Evolutionary conservation across 1,284 basidiomycete species (phyloP).

Genomic region (Leucoagaricus sp.): DNA sequence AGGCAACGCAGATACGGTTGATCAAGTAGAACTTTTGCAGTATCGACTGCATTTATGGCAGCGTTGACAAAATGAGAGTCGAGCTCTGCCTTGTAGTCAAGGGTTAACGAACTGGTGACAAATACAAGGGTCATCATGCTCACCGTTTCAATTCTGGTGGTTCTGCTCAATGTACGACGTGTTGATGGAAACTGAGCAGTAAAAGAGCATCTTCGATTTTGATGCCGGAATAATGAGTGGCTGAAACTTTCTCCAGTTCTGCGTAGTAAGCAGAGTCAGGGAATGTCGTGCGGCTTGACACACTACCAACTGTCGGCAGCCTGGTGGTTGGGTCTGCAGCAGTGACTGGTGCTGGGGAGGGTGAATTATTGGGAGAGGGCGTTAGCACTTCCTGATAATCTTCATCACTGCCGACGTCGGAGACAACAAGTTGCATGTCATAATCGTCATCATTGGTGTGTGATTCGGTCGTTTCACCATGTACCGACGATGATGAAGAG

Average conservation of each 20-base stretch:
- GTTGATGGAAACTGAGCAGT: conserved; percentile 69
- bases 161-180: conserved; percentile 50
- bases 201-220: conserved; percentile 61
- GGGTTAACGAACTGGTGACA: neutral
- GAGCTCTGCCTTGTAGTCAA: neutral
- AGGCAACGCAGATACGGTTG: neutral
- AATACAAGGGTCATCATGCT: neutral
- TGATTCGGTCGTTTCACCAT: conserved; percentile 10
- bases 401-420: conserved; percentile 62
- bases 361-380: conserved; percentile 60
- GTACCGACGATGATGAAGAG: conserved; percentile 31
- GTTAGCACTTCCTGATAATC: conserved; percentile 73
- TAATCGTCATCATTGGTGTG: conserved; percentile 49
- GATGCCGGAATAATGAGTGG: conserved; percentile 39
- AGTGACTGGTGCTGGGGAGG: conserved; percentile 37
- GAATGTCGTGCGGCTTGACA: conserved; percentile 27
- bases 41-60: neutral
- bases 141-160: conserved; percentile 21
- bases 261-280: conserved; percentile 32
- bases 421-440: conserved; percentile 39
- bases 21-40: neutral
- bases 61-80: neutral
- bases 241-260: conserved; percentile 47
- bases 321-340: neutral
- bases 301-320: conserved; percentile 23